Conservation (phyloP, 345 rosid species). For the Hibiscus mutabilis region DNA sequence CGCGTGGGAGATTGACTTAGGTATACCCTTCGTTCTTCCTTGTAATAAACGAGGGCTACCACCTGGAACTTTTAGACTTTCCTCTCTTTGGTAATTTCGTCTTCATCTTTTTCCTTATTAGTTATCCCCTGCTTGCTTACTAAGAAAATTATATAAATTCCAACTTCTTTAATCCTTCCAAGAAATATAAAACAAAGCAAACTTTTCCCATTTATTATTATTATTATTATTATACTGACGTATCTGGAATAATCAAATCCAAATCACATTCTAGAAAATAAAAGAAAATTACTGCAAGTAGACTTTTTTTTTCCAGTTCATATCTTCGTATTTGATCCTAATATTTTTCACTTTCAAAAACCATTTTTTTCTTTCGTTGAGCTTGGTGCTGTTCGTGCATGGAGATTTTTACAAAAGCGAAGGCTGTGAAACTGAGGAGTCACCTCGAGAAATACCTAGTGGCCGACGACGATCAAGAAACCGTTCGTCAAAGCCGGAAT, state of each 20-base stretch:
- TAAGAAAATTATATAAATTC: background rate
- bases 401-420: conserved; percentile 66
- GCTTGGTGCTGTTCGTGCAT: conserved; percentile 20
- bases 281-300: too few relatives aligned
- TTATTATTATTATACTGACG: background rate
- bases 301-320: too few relatives aligned
- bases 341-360: background rate
- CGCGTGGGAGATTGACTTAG: background rate
- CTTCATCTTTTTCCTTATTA: background rate
- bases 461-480: conserved; percentile 63
- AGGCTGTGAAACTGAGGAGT: conserved; percentile 65
- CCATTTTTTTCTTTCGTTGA: background rate
- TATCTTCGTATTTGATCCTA: too few relatives aligned
- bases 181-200: conserved; percentile 17
- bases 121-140: background rate
- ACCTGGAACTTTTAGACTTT: background rate
- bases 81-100: background rate
- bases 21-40: background rate
- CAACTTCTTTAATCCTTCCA: conserved; percentile 9
- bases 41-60: background rate
- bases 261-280: background rate
- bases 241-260: background rate
- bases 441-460: conserved; percentile 76
- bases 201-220: conserved; percentile 17
- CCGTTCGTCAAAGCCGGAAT: conserved; percentile 69